A percentile compares a stretch with the other conserved stretches of the same genome.
Conservation (phyloP, 371 early-diverging fungal species). For the Rhizomucor miehei region DNA sequence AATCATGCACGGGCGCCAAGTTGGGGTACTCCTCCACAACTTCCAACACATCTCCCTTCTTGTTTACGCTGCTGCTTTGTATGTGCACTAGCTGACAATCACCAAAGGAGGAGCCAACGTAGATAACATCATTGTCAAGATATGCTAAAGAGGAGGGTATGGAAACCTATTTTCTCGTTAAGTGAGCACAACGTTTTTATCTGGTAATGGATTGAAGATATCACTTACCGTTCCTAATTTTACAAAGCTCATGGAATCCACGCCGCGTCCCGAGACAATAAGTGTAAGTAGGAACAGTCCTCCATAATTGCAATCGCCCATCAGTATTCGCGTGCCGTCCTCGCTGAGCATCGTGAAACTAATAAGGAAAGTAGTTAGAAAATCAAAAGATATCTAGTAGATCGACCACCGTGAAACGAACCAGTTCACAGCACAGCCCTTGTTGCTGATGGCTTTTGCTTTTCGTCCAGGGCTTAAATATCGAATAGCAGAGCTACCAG, state of each 20-base stretch:
- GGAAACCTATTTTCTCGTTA: constrained; percentile 42
- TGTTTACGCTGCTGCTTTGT: constrained; percentile 1
- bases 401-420: too few relatives aligned
- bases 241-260: not conserved
- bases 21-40: constrained; percentile 68
- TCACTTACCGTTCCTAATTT: not conserved
- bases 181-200: not conserved
- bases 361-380: not conserved
- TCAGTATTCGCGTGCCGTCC: constrained; percentile 62
- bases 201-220: not conserved
- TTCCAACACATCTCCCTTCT: constrained; percentile 21
- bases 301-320: constrained; percentile 74
- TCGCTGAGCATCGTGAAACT: constrained; percentile 50
- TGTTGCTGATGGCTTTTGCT: constrained; percentile 55
- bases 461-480: constrained; percentile 49
- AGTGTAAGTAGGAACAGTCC: constrained; percentile 51
- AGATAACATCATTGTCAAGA: constrained; percentile 74
- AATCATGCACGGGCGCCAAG: constrained; percentile 85
- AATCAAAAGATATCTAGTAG: not conserved
- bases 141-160: constrained; percentile 73
- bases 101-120: constrained; percentile 81
- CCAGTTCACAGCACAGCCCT: constrained; percentile 47
- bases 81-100: constrained; percentile 81
- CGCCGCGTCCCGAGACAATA: constrained; percentile 5
- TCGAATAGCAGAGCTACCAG: constrained; percentile 68